Conservation (phyloP, 2,329 filamentous ascomycete genomes). For the Blastomyces percursus region DNA sequence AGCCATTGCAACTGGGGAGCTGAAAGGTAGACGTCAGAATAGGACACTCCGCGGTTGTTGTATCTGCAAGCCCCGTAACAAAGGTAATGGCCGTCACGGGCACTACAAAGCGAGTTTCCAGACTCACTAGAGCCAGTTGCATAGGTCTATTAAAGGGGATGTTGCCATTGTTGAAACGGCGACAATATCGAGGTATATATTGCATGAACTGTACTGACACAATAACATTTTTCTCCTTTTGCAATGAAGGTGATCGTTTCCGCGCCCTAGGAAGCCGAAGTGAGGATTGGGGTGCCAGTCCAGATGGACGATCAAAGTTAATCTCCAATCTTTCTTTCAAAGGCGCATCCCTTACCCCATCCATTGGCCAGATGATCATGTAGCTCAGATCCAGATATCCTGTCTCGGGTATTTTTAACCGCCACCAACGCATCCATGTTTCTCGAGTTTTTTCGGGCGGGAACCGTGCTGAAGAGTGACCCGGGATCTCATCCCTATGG, state of each 20-base stretch:
- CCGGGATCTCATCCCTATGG: neutral
- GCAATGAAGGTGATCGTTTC: neutral
- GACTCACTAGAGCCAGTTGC: too few relatives aligned
- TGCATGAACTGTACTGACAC: neutral
- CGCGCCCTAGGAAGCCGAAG: neutral
- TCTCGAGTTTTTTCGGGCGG: neutral
- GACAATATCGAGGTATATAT: neutral
- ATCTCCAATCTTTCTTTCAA: neutral
- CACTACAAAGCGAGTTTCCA: too few relatives aligned
- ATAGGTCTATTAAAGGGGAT: too few relatives aligned
- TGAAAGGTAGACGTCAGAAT: neutral
- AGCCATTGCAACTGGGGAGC: too few relatives aligned
- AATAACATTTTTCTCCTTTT: too few relatives aligned
- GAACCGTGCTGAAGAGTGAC: neutral
- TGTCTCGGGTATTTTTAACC: neutral
- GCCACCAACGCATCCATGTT: neutral
- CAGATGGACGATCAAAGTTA: neutral
- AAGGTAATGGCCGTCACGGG: neutral
- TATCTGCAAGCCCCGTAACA: neutral
- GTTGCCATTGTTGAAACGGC: neutral
- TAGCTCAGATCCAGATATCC: neutral
- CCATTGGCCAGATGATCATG: neutral
- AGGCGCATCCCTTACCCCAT: neutral
- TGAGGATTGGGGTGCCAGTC: neutral
- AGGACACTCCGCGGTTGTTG: neutral